Conservation (phyloP, 2,329 filamentous ascomycete species). For the Alternaria triticina region DNA sequence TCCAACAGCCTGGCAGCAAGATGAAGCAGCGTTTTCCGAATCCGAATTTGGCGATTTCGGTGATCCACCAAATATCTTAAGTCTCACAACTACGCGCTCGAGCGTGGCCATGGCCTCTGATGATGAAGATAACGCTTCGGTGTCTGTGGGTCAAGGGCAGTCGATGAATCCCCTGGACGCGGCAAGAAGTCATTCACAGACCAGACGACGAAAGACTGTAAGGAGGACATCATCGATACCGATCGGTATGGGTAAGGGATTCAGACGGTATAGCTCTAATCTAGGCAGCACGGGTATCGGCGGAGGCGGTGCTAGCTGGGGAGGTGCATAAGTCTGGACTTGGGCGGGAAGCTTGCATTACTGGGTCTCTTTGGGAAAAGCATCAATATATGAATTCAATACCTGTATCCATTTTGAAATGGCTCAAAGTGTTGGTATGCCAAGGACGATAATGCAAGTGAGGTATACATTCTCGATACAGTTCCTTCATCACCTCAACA, state of each 20-base stretch:
- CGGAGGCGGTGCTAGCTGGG: constrained; percentile 42
- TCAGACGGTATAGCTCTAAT: constrained; percentile 55
- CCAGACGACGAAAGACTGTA: constrained; percentile 40
- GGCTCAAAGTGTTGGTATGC: no score
- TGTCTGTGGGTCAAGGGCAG: constrained; percentile 13
- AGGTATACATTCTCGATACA: no score
- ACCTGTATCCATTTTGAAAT: background rate
- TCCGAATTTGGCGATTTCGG: constrained; percentile 47
- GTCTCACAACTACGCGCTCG: constrained; percentile 38
- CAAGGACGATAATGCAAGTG: no score
- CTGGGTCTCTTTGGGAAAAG: background rate
- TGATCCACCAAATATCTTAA: constrained; percentile 42
- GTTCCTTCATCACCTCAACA: no score
- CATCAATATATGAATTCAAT: background rate
- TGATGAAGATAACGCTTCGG: constrained; percentile 28
- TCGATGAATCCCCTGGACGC: constrained; percentile 19
- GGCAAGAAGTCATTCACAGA: constrained; percentile 36
- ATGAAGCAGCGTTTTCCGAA: constrained; percentile 36
- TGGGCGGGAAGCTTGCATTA: background rate
- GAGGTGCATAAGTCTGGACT: constrained; percentile 23
- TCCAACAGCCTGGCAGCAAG: constrained; percentile 1
- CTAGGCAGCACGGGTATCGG: constrained; percentile 50
- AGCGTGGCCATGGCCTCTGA: constrained; percentile 32
- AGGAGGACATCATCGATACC: constrained; percentile 52
- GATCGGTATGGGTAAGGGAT: constrained; percentile 54